Percentiles rank a stretch among this genome's conserved stretches.
phyloP scores from a whole-genome alignment of 345 rosid genomes.

The Populus davidiana region DNA sequence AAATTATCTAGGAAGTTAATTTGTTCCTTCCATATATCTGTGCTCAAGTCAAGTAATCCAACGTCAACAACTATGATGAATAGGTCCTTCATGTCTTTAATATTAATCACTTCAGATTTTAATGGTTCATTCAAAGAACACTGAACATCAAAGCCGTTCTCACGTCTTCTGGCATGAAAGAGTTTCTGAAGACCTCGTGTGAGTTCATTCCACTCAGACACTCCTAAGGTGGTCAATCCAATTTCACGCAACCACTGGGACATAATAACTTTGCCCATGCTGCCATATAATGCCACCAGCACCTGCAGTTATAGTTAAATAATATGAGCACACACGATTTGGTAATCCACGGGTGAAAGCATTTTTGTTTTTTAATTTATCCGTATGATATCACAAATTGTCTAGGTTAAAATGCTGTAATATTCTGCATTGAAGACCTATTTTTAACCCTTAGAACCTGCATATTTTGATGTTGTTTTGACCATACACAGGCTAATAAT shows the following conservation, averaged over 20 bases:
- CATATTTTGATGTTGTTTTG: too few relatives aligned
- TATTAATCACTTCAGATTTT: conserved; percentile 39
- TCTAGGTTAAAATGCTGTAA: too few relatives aligned
- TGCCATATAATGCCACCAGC: conserved; percentile 66
- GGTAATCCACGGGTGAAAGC: background rate
- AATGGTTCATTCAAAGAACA: conserved; percentile 33
- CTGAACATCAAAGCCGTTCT: conserved; percentile 39
- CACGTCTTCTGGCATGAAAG: conserved; percentile 34
- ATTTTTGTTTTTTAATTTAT: background rate
- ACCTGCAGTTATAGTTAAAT: conserved; percentile 49
- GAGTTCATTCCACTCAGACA: conserved; percentile 78
- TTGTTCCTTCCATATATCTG: conserved; percentile 88
- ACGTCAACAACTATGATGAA: conserved; percentile 71
- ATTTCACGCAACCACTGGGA: conserved; percentile 69
- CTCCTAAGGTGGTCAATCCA: conserved; percentile 56
- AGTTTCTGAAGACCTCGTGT: conserved; percentile 68
- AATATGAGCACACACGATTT: background rate
- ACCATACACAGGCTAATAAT: too few relatives aligned
- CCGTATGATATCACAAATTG: background rate
- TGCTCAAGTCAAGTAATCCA: conserved; percentile 79
- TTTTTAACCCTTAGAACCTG: too few relatives aligned
- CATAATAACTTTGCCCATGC: conserved; percentile 55
- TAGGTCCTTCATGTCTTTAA: conserved; percentile 40
- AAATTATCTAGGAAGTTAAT: conserved; percentile 75
- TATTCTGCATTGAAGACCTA: too few relatives aligned